Evolutionary conservation across 208 protist species (phyloP).

Genomic region (Trypanosoma congolense): DNA sequence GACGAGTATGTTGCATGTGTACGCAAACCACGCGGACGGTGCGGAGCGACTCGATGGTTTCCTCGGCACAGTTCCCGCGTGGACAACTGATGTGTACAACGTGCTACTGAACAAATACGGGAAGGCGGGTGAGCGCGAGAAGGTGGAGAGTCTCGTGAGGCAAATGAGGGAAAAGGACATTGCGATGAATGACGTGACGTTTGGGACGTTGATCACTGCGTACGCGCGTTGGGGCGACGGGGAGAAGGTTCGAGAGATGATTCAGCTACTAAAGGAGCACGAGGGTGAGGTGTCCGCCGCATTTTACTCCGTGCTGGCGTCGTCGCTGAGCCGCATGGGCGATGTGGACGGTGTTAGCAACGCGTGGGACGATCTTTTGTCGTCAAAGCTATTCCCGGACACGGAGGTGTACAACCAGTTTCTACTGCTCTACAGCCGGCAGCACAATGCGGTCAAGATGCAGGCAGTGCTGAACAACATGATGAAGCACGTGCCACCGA

Average conservation of each 20-base stretch:
- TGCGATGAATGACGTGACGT: slow-evolving; percentile 87
- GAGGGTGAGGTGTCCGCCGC: slow-evolving; percentile 67
- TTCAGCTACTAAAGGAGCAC: slow-evolving; percentile 68
- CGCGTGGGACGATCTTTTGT: slow-evolving; percentile 79
- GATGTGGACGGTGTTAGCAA: slow-evolving; percentile 71
- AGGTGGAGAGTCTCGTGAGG: slow-evolving; percentile 60
- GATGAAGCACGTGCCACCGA: slow-evolving; percentile 86
- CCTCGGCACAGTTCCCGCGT: slow-evolving; percentile 40
- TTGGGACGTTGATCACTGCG: slow-evolving; percentile 82
- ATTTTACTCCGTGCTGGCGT: slow-evolving; percentile 84
- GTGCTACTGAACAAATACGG: slow-evolving; percentile 82
- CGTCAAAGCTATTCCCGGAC: slow-evolving; percentile 79
- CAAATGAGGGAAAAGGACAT: slow-evolving; percentile 73
- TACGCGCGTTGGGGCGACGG: slow-evolving; percentile 71
- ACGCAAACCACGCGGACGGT: slow-evolving; percentile 26
- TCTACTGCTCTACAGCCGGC: slow-evolving; percentile 68
- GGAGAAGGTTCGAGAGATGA: slow-evolving; percentile 67
- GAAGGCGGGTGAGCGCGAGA: slow-evolving; percentile 48
- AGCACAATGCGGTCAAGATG: slow-evolving; percentile 78
- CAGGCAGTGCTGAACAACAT: slow-evolving; percentile 82
- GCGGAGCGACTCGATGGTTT: slow-evolving; percentile 42
- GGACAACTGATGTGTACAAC: slow-evolving; percentile 83
- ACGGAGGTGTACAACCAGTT: slow-evolving; percentile 88
- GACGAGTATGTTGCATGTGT: slow-evolving; percentile 73
- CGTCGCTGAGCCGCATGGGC: slow-evolving; percentile 75